Conservation (phyloP, 2,329 filamentous ascomycete genomes). For the Neonectria sp. region DNA sequence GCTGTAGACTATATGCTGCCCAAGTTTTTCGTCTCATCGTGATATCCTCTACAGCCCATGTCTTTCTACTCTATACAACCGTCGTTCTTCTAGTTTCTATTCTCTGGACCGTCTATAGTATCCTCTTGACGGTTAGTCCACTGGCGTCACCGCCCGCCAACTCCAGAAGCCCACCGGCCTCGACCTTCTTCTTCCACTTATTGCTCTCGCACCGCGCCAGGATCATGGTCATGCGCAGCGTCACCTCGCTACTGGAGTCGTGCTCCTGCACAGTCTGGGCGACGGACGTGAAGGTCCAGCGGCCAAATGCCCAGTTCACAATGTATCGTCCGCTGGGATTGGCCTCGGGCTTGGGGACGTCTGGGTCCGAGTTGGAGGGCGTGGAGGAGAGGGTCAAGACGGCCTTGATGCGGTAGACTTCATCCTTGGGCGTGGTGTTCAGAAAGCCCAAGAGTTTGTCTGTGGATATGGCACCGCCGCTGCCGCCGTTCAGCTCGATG, state of each 20-base stretch:
- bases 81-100: slow-evolving; percentile 22
- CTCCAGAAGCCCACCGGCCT: slow-evolving; percentile 69
- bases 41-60: slow-evolving; percentile 16
- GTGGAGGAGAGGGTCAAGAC: slow-evolving; percentile 64
- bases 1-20: slow-evolving; percentile 30
- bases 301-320: slow-evolving; percentile 97
- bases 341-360: slow-evolving; percentile 54
- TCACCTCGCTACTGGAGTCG: slow-evolving; percentile 67
- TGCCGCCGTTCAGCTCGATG: slow-evolving; percentile 72
- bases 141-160: slow-evolving; percentile 63
- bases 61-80: slow-evolving; percentile 30
- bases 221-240: slow-evolving; percentile 82
- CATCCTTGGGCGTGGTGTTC: slow-evolving; percentile 85
- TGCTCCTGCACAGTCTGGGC: slow-evolving; percentile 62
- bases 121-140: slow-evolving; percentile 66
- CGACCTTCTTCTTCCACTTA: slow-evolving; percentile 83
- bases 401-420: slow-evolving; percentile 95
- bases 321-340: slow-evolving; percentile 76
- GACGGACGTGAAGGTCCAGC: slow-evolving; percentile 88
- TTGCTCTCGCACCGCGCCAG: slow-evolving; percentile 80
- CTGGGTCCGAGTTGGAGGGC: slow-evolving; percentile 67
- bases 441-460: slow-evolving; percentile 79
- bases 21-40: slow-evolving; percentile 40
- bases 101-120: slow-evolving; percentile 54
- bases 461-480: slow-evolving; percentile 63